Evolutionary conservation across 139 green algal genomes (phyloP).

Genomic region (Trebouxia sp.): DNA sequence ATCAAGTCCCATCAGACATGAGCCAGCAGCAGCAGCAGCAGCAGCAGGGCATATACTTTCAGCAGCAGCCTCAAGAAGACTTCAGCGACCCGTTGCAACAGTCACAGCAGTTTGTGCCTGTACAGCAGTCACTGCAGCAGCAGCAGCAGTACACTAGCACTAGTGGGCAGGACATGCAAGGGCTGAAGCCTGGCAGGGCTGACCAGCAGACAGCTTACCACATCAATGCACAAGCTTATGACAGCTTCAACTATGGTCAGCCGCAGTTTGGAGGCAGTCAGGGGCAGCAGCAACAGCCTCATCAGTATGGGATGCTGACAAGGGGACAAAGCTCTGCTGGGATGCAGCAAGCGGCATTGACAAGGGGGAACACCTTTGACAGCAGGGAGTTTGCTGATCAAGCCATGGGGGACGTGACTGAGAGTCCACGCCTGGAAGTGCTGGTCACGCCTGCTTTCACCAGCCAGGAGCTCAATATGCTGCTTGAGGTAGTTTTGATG

Average conservation of each 20-base stretch:
- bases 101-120: not conserved
- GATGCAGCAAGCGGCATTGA: not conserved
- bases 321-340: constrained; percentile 9
- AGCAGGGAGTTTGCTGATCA: not conserved
- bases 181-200: not conserved
- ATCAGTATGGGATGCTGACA: not conserved
- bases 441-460: constrained; percentile 17
- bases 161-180: not conserved
- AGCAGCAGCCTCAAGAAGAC: not conserved
- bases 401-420: not conserved
- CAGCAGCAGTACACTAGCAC: constrained; percentile 6
- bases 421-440: not conserved
- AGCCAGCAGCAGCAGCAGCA: too few relatives aligned
- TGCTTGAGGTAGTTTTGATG: not conserved
- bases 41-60: not conserved
- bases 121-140: not conserved
- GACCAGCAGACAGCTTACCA: not conserved
- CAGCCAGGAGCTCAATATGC: constrained; percentile 24
- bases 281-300: not conserved
- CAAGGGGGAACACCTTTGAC: constrained; percentile 7
- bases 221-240: constrained; percentile 17
- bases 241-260: constrained; percentile 20
- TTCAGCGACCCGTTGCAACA: not conserved
- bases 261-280: not conserved
- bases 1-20: not conserved